A percentile compares a stretch with the other conserved stretches of the same genome.
Evolutionary conservation across 139 green algal species (phyloP).

Genomic region (Coccomyxa sp.): DNA sequence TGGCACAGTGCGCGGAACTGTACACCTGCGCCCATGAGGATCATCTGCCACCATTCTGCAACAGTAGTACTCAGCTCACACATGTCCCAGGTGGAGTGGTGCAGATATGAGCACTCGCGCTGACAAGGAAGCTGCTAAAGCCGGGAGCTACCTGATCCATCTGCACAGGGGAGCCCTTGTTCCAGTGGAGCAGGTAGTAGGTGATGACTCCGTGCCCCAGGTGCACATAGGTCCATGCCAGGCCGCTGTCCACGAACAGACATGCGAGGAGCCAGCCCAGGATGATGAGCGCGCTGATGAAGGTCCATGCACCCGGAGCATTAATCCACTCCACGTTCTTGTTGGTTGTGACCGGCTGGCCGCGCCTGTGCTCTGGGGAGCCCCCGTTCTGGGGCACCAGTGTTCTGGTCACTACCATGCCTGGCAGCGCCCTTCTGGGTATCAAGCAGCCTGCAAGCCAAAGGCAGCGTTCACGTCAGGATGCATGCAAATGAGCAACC

Average conservation of each 20-base stretch:
- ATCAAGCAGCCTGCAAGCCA: neutral
- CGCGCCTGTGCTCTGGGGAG: neutral
- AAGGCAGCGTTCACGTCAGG: too few relatives aligned
- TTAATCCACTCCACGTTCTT: conserved; percentile 78
- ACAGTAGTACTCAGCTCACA: too few relatives aligned
- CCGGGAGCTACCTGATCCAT: conserved; percentile 20
- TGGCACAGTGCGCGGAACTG: too few relatives aligned
- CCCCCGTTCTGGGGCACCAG: neutral
- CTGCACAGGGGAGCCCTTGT: conserved; percentile 50
- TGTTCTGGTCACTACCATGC: neutral
- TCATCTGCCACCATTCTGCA: too few relatives aligned
- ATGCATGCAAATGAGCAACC: too few relatives aligned
- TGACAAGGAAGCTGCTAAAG: too few relatives aligned
- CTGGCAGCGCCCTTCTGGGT: neutral
- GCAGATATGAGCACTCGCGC: too few relatives aligned
- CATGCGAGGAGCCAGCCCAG: conserved; percentile 67
- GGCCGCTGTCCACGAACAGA: conserved; percentile 52
- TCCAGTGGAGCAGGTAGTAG: conserved; percentile 88
- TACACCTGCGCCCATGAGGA: too few relatives aligned
- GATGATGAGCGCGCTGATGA: conserved; percentile 69
- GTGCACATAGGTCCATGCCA: conserved; percentile 89
- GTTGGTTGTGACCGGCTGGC: conserved; percentile 31
- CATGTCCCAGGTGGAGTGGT: too few relatives aligned
- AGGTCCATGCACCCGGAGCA: conserved; percentile 64
- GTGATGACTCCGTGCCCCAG: conserved; percentile 72